Conservation (phyloP, 1,139 yeast species). For the Zygosaccharomyces sapae region DNA sequence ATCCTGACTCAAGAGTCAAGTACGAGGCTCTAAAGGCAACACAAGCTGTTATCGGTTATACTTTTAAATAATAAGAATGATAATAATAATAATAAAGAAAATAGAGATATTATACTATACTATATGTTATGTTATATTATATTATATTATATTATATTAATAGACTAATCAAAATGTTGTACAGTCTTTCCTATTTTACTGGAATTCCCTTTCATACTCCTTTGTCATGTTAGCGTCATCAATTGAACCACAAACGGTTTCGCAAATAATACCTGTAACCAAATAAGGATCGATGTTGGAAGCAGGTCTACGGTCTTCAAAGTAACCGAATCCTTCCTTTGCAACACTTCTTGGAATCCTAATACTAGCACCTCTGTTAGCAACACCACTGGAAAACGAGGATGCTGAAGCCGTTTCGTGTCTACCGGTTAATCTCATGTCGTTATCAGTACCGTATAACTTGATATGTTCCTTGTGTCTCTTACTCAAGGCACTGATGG, state of each 20-base stretch:
- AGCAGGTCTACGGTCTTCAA: slow-evolving; percentile 99
- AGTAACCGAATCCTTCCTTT: slow-evolving; percentile 96
- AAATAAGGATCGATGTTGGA: slow-evolving; percentile 98
- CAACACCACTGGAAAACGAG: slow-evolving; percentile 91
- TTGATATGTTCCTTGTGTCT: slow-evolving; percentile 97
- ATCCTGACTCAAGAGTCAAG: slow-evolving; percentile 79
- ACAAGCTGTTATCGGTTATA: slow-evolving; percentile 83
- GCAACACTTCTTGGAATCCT: slow-evolving; percentile 99
- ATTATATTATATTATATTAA: too few relatives aligned
- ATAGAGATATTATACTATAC: not conserved
- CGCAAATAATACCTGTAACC: slow-evolving; percentile 97
- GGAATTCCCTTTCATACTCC: slow-evolving; percentile 72
- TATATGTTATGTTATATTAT: too few relatives aligned
- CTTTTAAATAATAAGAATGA: slow-evolving; percentile 36
- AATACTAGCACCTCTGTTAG: slow-evolving; percentile 98
- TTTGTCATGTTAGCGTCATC: slow-evolving; percentile 94
- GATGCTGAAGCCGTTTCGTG: slow-evolving; percentile 97
- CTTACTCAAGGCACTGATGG: slow-evolving; percentile 88
- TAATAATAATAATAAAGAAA: not conserved
- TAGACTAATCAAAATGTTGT: too few relatives aligned
- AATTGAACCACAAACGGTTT: slow-evolving; percentile 92
- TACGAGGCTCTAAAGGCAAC: slow-evolving; percentile 94
- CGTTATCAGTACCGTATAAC: slow-evolving; percentile 93
- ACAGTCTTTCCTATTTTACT: not conserved
- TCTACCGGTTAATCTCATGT: slow-evolving; percentile 91